A percentile compares a stretch with the other conserved stretches of the same genome.
These are phyloP conservation scores for Camptophora hylomeconis DNA, from an alignment of 2,329 filamentous ascomycete species.

Conservation along the genomic window DNA sequence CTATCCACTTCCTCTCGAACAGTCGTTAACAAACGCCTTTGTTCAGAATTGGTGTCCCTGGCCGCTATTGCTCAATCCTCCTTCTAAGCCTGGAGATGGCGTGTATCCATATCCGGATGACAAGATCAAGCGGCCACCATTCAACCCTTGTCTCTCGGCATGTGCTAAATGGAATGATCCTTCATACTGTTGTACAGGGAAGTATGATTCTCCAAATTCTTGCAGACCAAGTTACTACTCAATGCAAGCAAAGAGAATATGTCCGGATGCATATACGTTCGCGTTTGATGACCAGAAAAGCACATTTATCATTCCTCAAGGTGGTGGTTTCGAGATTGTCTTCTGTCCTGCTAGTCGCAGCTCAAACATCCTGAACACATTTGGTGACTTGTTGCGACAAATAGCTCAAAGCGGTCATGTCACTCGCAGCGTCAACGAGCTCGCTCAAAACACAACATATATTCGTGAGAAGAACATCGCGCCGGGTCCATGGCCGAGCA, in stretches of 20 bases:
- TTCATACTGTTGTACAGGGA: slow-evolving; percentile 62
- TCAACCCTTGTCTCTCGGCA: slow-evolving; percentile 66
- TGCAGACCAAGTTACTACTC: slow-evolving; percentile 60
- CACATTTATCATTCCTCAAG: slow-evolving; percentile 45
- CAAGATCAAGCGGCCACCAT: slow-evolving; percentile 54
- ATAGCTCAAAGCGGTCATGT: slow-evolving; percentile 14
- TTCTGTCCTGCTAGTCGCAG: slow-evolving; percentile 51
- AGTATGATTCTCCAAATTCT: slow-evolving; percentile 47
- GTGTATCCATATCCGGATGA: slow-evolving; percentile 72
- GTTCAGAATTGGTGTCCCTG: slow-evolving; percentile 67
- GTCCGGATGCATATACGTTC: slow-evolving; percentile 75
- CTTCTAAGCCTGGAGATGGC: slow-evolving; percentile 57
- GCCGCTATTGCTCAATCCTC: slow-evolving; percentile 57
- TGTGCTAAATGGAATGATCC: slow-evolving; percentile 56
- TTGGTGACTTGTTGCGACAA: slow-evolving; percentile 15
- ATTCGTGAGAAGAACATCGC: slow-evolving; percentile 2
- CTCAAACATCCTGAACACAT: slow-evolving; percentile 19
- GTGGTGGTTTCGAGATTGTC: slow-evolving; percentile 64
- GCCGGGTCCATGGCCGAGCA: neutral
- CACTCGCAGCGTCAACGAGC: slow-evolving; percentile 11
- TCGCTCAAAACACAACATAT: slow-evolving; percentile 6
- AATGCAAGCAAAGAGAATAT: slow-evolving; percentile 56
- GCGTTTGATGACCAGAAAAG: slow-evolving; percentile 46
- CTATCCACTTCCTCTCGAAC: slow-evolving; percentile 56
- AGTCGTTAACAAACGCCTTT: slow-evolving; percentile 40